A percentile compares a stretch with the other conserved stretches of the same genome.
Evolutionary conservation across 2,329 filamentous ascomycete genomes (phyloP).

Genomic region (Hymenoscyphus fraxineus): DNA sequence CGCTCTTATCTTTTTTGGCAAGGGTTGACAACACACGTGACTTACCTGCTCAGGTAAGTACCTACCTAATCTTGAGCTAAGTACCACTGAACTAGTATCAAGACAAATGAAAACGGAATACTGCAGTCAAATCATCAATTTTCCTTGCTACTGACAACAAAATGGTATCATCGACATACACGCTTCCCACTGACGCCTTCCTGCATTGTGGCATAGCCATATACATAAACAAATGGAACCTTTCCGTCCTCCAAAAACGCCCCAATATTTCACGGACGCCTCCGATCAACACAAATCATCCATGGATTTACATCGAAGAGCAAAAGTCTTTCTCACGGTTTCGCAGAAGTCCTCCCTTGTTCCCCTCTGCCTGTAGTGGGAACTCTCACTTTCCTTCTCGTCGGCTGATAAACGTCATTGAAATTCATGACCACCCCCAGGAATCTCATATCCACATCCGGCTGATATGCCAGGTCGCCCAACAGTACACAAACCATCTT

Average conservation of each 20-base stretch:
- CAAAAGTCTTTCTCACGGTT: slow-evolving; percentile 37
- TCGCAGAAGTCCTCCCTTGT: slow-evolving; percentile 46
- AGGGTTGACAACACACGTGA: background rate
- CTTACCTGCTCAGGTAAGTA: background rate
- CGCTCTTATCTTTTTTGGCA: background rate
- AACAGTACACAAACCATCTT: slow-evolving; percentile 74
- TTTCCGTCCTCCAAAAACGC: background rate
- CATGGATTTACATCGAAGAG: background rate
- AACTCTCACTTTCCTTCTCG: slow-evolving; percentile 48
- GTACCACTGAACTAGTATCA: no score
- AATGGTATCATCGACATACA: background rate
- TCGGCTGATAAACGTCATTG: slow-evolving; percentile 89
- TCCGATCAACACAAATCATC: background rate
- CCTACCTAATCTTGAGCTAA: no score
- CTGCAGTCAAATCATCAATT: background rate
- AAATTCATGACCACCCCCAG: slow-evolving; percentile 98
- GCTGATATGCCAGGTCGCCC: slow-evolving; percentile 87
- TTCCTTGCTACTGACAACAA: background rate
- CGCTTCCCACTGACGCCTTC: background rate
- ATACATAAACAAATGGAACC: background rate
- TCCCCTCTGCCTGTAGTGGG: slow-evolving; percentile 14
- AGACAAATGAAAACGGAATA: no score
- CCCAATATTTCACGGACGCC: background rate
- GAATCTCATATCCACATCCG: slow-evolving; percentile 93
- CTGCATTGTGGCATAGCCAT: background rate